Base-by-base conservation (phyloP, 2,329 filamentous ascomycete species). In the Penicillium fuscoglaucum region DNA sequence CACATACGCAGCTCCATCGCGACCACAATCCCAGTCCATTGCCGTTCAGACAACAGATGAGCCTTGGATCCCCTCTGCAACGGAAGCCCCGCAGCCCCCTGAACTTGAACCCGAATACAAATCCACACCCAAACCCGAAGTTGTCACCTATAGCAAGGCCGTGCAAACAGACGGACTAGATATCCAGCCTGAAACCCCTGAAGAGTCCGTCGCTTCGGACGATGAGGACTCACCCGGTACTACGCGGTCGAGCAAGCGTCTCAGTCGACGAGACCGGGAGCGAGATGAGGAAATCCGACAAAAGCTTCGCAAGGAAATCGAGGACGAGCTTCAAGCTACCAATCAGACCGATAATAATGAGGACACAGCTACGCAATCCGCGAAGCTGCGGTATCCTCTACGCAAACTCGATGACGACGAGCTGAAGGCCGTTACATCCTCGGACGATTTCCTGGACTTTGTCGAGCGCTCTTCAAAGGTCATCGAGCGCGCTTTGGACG, bases 381-480 rank as follows among this genome's bases (percentile, higher is more conserved):
- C 79, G 26, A 75, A 78, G 31, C 73, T 82, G 57, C 81, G 82
- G 52, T 96, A 91, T 69, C 93, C 93, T 2, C 86, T 89, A 49
- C 86, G 93, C 69, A 87, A 88, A 33, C 82, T 99, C 49, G 92
- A 87, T 2, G 81, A 84, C 17, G 95, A 98, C 68, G 96, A 99
- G 74, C 80, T 97, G 40, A 87, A 90, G 65, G 95, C 93, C 6
- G 92, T 98, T 28, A 95, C 91, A 26, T 90, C 90, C 55, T 97
- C 93, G 0, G 87, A 93, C 31, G 95, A 98, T 51, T 99, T 99
- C 72, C 83, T 95, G 60, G 91, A 96, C 67, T 99, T 99, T 71
- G 87, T 99, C 31, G 95, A 99, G 70, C 86, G 91, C 67, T 97
- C 93, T 24, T 96, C 91, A 57, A 99, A 98, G 76, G 93, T 99